Evolutionary conservation across 768 basidiomycete genomes (phyloP).

Genomic region (Hygrophoropsis aurantiaca): DNA sequence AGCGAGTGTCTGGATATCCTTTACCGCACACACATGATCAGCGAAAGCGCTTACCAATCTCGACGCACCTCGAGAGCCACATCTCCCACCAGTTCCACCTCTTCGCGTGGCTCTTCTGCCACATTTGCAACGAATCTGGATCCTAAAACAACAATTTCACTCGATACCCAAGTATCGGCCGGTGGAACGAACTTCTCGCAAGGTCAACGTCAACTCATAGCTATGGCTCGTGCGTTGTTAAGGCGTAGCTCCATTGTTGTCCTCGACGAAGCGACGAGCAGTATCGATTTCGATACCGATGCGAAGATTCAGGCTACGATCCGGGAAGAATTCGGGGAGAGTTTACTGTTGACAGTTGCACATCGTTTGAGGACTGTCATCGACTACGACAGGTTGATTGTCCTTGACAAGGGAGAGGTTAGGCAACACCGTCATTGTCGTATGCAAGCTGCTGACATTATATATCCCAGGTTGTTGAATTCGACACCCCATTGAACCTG

Average conservation of each 20-base stretch:
- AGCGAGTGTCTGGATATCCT: conserved; percentile 49
- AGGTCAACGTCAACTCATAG: conserved; percentile 73
- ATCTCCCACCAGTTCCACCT: conserved; percentile 26
- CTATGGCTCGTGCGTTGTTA: conserved; percentile 62
- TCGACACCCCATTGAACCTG: conserved; percentile 71
- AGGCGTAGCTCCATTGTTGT: conserved; percentile 60
- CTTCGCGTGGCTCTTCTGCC: conserved; percentile 14
- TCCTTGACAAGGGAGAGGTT: conserved; percentile 52
- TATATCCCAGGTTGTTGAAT: conserved; percentile 48
- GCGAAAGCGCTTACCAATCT: conserved; percentile 32
- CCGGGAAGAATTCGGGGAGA: conserved; percentile 58
- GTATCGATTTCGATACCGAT: conserved; percentile 55
- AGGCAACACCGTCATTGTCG: conserved; percentile 19
- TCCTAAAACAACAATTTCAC: conserved; percentile 32
- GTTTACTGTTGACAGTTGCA: conserved; percentile 61
- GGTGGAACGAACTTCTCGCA: conserved; percentile 76
- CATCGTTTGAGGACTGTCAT: conserved; percentile 72
- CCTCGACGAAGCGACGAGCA: conserved; percentile 56
- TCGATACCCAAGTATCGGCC: conserved; percentile 48
- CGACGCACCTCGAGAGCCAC: conserved; percentile 34
- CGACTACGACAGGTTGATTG: conserved; percentile 71
- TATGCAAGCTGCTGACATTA: background rate
- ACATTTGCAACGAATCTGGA: conserved; percentile 30
- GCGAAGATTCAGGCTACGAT: conserved; percentile 70
- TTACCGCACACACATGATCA: conserved; percentile 47